Evolutionary conservation across 805 yeast species (phyloP).

Genomic region (Spathaspora girioi): DNA sequence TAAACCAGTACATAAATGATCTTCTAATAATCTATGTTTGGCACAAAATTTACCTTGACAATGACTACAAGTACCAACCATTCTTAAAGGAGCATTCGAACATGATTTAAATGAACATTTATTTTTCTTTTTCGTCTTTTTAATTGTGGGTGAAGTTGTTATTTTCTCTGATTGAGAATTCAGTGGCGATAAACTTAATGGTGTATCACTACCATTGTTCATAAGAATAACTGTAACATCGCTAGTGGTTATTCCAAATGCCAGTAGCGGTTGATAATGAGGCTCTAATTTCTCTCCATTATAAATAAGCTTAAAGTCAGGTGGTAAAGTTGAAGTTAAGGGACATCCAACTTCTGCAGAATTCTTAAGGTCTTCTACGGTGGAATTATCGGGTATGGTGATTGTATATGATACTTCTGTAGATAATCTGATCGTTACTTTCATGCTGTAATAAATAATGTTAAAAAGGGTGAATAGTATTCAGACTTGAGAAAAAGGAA

Average conservation of each 20-base stretch:
- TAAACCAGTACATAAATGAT: constrained; percentile 75
- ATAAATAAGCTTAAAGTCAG: constrained; percentile 35
- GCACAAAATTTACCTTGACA: constrained; percentile 86
- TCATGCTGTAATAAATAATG: constrained; percentile 27
- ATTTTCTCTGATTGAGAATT: constrained; percentile 5
- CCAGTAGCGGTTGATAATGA: constrained; percentile 16
- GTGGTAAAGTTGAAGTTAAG: constrained; percentile 26
- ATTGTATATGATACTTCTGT: constrained; percentile 43
- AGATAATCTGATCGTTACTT: constrained; percentile 45
- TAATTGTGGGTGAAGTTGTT: constrained; percentile 8
- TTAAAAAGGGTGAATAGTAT: not conserved
- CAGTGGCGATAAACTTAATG: constrained; percentile 11
- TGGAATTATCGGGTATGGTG: constrained; percentile 49
- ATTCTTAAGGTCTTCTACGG: constrained; percentile 48
- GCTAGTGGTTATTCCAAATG: constrained; percentile 14
- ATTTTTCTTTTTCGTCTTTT: constrained; percentile 36
- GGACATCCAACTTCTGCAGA: constrained; percentile 44
- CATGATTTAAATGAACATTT: constrained; percentile 57
- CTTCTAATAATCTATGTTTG: constrained; percentile 81
- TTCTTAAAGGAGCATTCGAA: constrained; percentile 57
- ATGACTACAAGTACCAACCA: constrained; percentile 80
- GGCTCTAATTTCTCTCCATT: constrained; percentile 39
- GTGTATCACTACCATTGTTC: constrained; percentile 24
- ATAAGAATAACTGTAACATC: constrained; percentile 22
- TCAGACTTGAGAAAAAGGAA: not conserved